Conservation (phyloP, 1,284 basidiomycete genomes). For the Ustilago vetiveriae region DNA sequence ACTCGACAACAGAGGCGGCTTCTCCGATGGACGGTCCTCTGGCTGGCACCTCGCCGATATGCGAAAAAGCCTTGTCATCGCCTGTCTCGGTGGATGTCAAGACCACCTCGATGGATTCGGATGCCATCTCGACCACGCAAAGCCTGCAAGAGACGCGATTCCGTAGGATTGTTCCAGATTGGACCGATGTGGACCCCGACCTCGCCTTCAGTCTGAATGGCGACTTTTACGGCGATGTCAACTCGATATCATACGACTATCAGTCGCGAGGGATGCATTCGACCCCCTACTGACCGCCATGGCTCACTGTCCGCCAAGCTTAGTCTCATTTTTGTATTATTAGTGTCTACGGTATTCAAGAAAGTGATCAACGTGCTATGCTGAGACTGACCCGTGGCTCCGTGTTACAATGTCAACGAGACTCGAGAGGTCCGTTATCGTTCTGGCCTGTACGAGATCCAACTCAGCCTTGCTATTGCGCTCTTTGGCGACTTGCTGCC, state of each 20-base stretch:
- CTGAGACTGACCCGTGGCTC: neutral
- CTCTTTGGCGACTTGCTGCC: conserved; percentile 3
- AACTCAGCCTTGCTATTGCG: conserved; percentile 7
- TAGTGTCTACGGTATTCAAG: neutral
- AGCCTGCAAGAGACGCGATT: conserved; percentile 10
- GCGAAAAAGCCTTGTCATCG: conserved; percentile 11
- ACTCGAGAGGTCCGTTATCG: conserved; percentile 18
- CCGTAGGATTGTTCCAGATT: conserved; percentile 38
- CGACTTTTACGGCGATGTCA: conserved; percentile 33
- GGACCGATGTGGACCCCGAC: conserved; percentile 46
- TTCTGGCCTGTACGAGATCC: conserved; percentile 5
- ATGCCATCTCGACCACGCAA: conserved; percentile 13
- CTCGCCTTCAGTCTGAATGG: conserved; percentile 43
- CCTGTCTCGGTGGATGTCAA: conserved; percentile 10
- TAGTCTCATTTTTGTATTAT: too few relatives aligned
- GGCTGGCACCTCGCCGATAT: conserved; percentile 1
- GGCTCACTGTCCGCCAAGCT: too few relatives aligned
- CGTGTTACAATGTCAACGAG: conserved; percentile 21
- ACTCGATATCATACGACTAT: conserved; percentile 45
- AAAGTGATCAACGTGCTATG: neutral
- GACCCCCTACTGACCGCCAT: conserved; percentile 22
- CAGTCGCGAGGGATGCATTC: conserved; percentile 38
- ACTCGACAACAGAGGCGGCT: conserved; percentile 9
- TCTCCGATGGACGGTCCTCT: neutral
- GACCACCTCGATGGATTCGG: neutral